Evolutionary conservation across 306 rosid species (phyloP).

Genomic region (Parietaria judaica): DNA sequence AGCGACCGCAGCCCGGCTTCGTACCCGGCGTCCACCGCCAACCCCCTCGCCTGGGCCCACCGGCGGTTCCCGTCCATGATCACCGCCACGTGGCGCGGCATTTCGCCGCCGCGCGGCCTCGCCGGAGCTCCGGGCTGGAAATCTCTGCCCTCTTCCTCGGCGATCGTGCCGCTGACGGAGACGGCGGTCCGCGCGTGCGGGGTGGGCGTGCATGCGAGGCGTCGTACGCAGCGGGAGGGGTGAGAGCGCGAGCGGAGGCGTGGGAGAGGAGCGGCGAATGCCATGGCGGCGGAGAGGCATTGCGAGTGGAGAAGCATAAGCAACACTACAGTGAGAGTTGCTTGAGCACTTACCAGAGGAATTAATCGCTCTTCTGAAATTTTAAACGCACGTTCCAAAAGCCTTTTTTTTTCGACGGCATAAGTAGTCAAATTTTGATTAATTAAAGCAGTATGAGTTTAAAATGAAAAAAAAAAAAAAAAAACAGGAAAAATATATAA

Average conservation of each 20-base stretch:
- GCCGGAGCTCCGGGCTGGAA: conserved; percentile 14
- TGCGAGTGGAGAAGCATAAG: background rate
- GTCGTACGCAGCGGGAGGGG: background rate
- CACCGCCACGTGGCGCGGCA: conserved; percentile 69
- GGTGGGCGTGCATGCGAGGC: background rate
- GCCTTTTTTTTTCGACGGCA: too few relatives aligned
- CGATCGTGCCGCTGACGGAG: background rate
- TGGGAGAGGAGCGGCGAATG: background rate
- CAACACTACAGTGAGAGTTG: background rate
- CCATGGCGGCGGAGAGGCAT: background rate
- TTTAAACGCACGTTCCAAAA: too few relatives aligned
- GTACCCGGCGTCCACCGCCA: conserved; percentile 36
- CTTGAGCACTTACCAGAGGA: background rate
- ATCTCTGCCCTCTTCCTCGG: background rate
- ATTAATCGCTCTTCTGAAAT: too few relatives aligned
- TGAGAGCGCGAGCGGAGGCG: background rate
- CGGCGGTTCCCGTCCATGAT: conserved; percentile 64
- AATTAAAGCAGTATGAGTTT: too few relatives aligned
- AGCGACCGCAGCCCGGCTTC: conserved; percentile 39
- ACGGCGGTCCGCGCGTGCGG: background rate
- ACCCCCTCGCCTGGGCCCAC: conserved; percentile 46
- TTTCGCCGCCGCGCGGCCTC: conserved; percentile 30
- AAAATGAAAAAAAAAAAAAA: too few relatives aligned
- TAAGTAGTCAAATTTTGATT: too few relatives aligned
- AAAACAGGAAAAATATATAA: too few relatives aligned